Evolutionary conservation across 345 rosid species (phyloP).

Genomic region (Anacardium occidentale): DNA sequence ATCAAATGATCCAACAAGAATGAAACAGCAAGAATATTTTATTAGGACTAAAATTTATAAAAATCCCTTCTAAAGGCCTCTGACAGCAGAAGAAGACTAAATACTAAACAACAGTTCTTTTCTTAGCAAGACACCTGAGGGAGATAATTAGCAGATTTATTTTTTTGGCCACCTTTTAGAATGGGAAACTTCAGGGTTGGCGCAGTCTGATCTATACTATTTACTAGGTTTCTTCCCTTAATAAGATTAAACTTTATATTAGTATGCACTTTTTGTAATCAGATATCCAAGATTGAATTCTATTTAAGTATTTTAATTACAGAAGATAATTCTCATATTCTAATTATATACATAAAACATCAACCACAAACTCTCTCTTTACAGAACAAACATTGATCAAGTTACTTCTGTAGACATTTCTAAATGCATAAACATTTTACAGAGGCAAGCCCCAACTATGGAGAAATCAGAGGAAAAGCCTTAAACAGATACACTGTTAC

Average conservation of each 20-base stretch:
- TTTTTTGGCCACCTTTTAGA: background rate
- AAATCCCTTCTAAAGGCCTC: background rate
- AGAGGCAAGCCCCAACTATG: too few species aligned
- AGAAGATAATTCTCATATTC: background rate
- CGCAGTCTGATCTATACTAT: background rate
- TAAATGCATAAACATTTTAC: too few species aligned
- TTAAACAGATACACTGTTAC: too few species aligned
- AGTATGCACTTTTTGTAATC: background rate
- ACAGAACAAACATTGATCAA: too few species aligned
- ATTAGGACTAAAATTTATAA: background rate
- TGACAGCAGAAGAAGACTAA: background rate
- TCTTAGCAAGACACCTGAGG: background rate
- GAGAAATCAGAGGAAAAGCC: too few species aligned
- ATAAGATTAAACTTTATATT: background rate
- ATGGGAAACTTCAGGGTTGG: background rate
- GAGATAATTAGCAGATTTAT: background rate
- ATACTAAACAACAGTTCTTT: background rate
- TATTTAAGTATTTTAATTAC: background rate
- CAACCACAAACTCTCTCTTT: too few species aligned
- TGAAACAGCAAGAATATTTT: background rate
- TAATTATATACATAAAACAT: background rate
- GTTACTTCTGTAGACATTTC: too few species aligned
- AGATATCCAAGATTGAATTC: background rate
- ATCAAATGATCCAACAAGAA: slow-evolving; percentile 14
- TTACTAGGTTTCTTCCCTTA: background rate